Conservation (phyloP, 192 early-diverging fungal species). For the Backusella sp. region DNA sequence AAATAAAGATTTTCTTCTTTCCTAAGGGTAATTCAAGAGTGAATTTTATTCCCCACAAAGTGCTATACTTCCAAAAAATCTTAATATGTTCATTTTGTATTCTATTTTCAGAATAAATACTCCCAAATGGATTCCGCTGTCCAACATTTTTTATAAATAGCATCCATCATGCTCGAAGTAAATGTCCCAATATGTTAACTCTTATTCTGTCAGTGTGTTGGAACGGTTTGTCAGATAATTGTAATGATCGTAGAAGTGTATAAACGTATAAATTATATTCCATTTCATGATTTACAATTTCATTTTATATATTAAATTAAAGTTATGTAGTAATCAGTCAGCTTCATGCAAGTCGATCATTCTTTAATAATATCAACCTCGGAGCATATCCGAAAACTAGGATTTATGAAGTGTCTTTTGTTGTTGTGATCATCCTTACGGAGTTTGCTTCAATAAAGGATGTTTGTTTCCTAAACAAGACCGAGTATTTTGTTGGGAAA, state of each 20-base stretch:
- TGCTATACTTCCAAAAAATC: no score
- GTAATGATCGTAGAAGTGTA: neutral
- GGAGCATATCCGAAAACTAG: neutral
- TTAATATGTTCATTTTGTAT: no score
- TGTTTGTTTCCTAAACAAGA: no score
- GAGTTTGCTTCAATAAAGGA: neutral
- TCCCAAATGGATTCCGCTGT: neutral
- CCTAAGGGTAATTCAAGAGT: no score
- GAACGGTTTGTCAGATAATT: neutral
- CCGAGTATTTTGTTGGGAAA: neutral
- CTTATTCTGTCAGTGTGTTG: neutral
- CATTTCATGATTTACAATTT: no score
- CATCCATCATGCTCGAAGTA: neutral
- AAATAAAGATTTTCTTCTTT: no score
- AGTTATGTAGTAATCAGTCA: neutral
- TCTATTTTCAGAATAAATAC: neutral
- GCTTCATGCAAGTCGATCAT: neutral
- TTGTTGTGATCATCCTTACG: neutral
- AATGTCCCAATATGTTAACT: neutral
- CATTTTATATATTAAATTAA: no score
- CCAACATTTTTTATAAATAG: no score
- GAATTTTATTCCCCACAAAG: no score
- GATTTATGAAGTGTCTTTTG: neutral
- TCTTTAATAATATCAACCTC: neutral
- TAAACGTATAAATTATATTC: no score